A percentile compares a stretch with the other conserved stretches of the same genome.
Conservation (phyloP, 2,329 filamentous ascomycete genomes). For the Ophiostoma pallidulum region DNA sequence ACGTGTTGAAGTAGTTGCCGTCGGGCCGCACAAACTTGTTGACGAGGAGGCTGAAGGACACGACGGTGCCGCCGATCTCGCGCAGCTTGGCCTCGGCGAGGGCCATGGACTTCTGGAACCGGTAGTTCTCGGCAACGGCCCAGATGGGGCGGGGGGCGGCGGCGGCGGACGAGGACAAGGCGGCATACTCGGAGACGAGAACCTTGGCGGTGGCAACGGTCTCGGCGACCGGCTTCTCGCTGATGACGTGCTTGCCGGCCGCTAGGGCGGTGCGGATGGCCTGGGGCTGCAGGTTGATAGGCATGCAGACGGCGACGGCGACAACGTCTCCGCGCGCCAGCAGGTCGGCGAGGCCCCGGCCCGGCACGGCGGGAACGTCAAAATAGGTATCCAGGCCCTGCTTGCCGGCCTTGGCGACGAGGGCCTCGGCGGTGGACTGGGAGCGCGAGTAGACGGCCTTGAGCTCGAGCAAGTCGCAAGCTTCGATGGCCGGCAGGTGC, state of each 20-base stretch:
- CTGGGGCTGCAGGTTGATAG: slow-evolving; percentile 50
- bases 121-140: slow-evolving; percentile 64
- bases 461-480: slow-evolving; percentile 39
- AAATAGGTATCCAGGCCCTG: slow-evolving; percentile 43
- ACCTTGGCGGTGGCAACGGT: slow-evolving; percentile 29
- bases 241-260: slow-evolving; percentile 62
- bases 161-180: too few relatives aligned
- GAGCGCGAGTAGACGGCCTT: slow-evolving; percentile 60
- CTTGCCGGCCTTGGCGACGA: slow-evolving; percentile 24
- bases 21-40: slow-evolving; percentile 33
- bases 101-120: slow-evolving; percentile 31
- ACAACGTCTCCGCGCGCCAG: slow-evolving; percentile 44
- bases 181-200: slow-evolving; percentile 24
- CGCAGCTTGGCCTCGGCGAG: slow-evolving; percentile 18
- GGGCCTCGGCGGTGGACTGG: slow-evolving; percentile 43
- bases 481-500: slow-evolving; percentile 47
- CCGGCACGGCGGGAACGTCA: slow-evolving; percentile 37
- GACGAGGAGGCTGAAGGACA: slow-evolving; percentile 32
- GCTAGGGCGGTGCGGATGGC: slow-evolving; percentile 48
- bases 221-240: slow-evolving; percentile 59
- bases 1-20: slow-evolving; percentile 40
- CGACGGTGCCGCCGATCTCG: slow-evolving; percentile 22
- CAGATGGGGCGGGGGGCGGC: slow-evolving; percentile 32
- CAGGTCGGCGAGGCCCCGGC: slow-evolving; percentile 40
- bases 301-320: slow-evolving; percentile 50